Evolutionary conservation across 2,329 filamentous ascomycete genomes (phyloP), one percentile per base, ranked within the genome.

Genomic region (Iodosphaeria phyllophila): DNA sequence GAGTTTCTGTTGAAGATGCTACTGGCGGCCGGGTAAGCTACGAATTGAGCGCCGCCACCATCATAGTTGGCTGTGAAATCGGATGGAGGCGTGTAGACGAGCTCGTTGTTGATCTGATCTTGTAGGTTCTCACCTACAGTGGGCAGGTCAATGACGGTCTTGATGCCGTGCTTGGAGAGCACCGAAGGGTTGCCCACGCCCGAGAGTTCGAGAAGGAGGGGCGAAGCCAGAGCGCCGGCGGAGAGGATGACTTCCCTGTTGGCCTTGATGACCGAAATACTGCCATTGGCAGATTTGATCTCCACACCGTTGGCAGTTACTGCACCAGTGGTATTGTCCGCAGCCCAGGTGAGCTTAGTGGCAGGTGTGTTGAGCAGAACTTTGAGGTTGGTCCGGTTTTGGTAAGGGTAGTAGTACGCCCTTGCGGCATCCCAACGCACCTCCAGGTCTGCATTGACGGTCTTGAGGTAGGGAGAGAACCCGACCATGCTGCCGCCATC

Each of bases 371-470:
- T 53, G 11, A 50, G 32, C 16, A 57, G 46, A 2, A 59, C 35
- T 3, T 53, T 35, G 2, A 60, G 38, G 31, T 61, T 62, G 3
- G 38, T 23, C 22, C 56, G 40, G 11, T 41, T 30, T 24, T 37
- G 40, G 28, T 52, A 36, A 2, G 56, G 54, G 26, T 44, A 56
- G 33, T 58, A 60, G 32, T 56, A 61, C 4, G 55, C 52, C 10
- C 54, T 41, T 4, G 52, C 56, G 18, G 58, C 52, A 38, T 61
- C 56, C 28, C 52, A 47, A 8, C 56, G 47, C 8, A 52, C 39
- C 30, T 49, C 41, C 10, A 40, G 37, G 2, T 39, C 37, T 1
- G 38, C 30, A 29, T 60, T 42, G 10, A 57, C 27, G 1, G 52
- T 60, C 33, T 43, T 45, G 2, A 55, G 51, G 37, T 46, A 56